Percentiles rank a stretch among this genome's conserved stretches.
phyloP scores from a whole-genome alignment of 2,329 filamentous ascomycete genomes.

The Fusarium algeriense region DNA sequence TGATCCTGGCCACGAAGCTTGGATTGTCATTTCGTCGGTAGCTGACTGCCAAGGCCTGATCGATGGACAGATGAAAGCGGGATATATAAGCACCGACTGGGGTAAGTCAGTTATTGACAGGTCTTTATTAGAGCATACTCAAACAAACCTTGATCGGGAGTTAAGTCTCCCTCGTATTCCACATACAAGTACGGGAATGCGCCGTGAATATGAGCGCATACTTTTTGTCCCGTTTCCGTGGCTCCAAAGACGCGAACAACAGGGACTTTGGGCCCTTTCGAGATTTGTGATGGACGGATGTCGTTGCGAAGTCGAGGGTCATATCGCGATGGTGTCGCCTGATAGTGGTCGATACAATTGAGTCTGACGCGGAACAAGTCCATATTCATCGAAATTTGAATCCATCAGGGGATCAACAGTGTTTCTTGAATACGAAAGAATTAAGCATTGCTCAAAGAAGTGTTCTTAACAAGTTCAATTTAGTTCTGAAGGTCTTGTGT shows the following conservation, averaged over 20 bases:
- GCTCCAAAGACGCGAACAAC: constrained; percentile 92
- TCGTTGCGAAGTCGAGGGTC: constrained; percentile 82
- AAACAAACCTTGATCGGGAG: constrained; percentile 73
- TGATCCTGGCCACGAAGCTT: constrained; percentile 88
- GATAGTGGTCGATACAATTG: constrained; percentile 97
- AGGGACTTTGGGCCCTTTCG: constrained; percentile 79
- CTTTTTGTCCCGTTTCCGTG: constrained; percentile 94
- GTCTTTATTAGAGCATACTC: not conserved
- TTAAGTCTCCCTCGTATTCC: constrained; percentile 80
- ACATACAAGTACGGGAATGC: constrained; percentile 97
- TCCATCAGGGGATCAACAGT: constrained; percentile 37
- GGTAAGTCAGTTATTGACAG: constrained; percentile 20
- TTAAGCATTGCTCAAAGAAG: not conserved
- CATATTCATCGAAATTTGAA: constrained; percentile 47
- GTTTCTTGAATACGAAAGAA: not conserved
- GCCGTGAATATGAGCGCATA: constrained; percentile 95
- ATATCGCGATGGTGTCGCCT: constrained; percentile 80
- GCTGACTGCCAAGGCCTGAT: constrained; percentile 87
- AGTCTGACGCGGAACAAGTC: constrained; percentile 89
- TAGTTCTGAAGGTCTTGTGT: constrained; percentile 1
- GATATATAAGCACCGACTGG: constrained; percentile 81
- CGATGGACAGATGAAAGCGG: constrained; percentile 85
- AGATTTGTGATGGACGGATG: constrained; percentile 67
- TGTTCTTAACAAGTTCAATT: not conserved
- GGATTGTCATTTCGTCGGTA: constrained; percentile 81